Percentiles rank a stretch among this genome's conserved stretches.
Conservation (phyloP, 345 rosid genomes). For the Anacardium occidentale region DNA sequence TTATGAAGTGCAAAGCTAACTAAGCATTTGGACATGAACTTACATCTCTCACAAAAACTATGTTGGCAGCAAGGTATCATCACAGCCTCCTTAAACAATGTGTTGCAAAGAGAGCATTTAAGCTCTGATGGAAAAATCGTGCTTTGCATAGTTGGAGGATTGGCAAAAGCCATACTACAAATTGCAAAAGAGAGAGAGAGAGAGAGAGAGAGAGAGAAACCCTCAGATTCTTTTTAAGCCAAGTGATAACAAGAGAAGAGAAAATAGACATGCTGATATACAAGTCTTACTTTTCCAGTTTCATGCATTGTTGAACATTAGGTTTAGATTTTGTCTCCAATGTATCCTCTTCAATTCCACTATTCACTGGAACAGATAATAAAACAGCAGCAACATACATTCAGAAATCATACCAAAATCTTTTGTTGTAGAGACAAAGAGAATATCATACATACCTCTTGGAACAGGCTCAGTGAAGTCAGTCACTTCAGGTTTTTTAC, state of each 20-base stretch:
- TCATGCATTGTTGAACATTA: conserved; percentile 21
- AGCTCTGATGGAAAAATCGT: conserved; percentile 39
- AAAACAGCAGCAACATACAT: neutral
- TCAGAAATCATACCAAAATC: neutral
- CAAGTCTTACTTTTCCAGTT: conserved; percentile 29
- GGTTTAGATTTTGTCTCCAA: conserved; percentile 21
- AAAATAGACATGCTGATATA: neutral
- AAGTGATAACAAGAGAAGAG: conserved; percentile 13
- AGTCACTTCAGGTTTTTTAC: conserved; percentile 30
- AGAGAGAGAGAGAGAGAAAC: neutral
- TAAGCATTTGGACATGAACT: conserved; percentile 16
- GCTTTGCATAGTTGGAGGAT: conserved; percentile 23
- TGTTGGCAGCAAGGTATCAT: conserved; percentile 65
- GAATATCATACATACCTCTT: conserved; percentile 25
- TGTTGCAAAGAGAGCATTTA: conserved; percentile 43
- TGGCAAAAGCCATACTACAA: conserved; percentile 23
- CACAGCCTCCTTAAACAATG: conserved; percentile 46
- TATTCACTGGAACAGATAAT: conserved; percentile 21
- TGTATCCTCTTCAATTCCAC: conserved; percentile 6
- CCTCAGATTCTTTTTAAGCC: neutral
- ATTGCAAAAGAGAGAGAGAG: conserved; percentile 8
- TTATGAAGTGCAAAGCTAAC: neutral
- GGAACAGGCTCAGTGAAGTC: conserved; percentile 28
- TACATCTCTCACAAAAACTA: conserved; percentile 54
- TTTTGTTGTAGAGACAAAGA: neutral